A percentile compares a stretch with the other conserved stretches of the same genome.
Evolutionary conservation across 192 early-diverging fungal genomes (phyloP).

Genomic region (Podochytrium sp.): DNA sequence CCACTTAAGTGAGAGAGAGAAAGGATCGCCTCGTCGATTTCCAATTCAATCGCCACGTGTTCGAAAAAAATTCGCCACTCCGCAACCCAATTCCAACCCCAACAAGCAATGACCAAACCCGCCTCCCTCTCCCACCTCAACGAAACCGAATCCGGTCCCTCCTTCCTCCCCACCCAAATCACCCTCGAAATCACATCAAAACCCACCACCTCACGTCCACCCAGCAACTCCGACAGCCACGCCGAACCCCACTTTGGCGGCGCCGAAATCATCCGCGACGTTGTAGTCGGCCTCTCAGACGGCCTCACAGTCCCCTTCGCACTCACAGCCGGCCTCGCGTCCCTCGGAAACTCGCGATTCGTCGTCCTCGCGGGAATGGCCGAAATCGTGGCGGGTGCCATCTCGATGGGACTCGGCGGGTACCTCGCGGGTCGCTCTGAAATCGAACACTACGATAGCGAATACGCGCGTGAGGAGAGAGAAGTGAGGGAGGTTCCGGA

Average conservation of each 20-base stretch:
- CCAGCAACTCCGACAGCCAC: too few species aligned
- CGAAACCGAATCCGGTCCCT: too few species aligned
- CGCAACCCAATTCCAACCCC: too few species aligned
- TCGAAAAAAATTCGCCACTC: too few species aligned
- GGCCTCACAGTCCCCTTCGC: conserved; percentile 64
- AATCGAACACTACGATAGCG: conserved; percentile 64
- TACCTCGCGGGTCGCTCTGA: conserved; percentile 61
- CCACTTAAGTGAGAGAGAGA: too few species aligned
- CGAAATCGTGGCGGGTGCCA: conserved; percentile 59
- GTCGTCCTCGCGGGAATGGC: conserved; percentile 63
- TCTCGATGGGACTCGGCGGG: conserved; percentile 67
- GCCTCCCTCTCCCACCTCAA: too few species aligned
- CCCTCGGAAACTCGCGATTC: conserved; percentile 50
- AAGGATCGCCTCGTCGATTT: too few species aligned
- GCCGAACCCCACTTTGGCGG: conserved; percentile 43
- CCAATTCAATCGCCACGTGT: too few species aligned
- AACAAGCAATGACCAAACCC: too few species aligned
- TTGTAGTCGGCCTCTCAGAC: conserved; percentile 35
- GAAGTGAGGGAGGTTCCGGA: conserved; percentile 60
- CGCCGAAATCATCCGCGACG: conserved; percentile 37
- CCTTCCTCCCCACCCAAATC: too few species aligned
- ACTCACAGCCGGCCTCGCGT: conserved; percentile 62
- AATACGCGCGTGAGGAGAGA: conserved; percentile 53
- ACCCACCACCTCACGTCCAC: too few species aligned
- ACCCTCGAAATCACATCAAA: too few species aligned